Percentiles rank a stretch among this genome's conserved stretches.
Evolutionary conservation across 495 filamentous ascomycete species (phyloP).

Genomic region (Tuber calosporum): DNA sequence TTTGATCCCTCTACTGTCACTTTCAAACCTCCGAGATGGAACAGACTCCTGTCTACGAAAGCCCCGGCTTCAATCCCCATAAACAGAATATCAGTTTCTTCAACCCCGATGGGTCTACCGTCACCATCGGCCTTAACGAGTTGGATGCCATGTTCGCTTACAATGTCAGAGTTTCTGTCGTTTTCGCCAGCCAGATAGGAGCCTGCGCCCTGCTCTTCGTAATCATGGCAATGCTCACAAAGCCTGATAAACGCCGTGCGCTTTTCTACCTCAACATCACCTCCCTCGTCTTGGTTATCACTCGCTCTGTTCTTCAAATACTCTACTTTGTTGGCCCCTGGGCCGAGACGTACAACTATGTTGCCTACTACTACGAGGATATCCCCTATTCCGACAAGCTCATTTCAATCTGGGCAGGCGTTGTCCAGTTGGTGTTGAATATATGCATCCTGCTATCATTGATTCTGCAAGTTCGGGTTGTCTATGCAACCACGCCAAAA

Average conservation of each 20-base stretch:
- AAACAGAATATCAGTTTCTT: slow-evolving; percentile 54
- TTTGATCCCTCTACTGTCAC: neutral
- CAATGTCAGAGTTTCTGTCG: slow-evolving; percentile 54
- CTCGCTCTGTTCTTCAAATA: slow-evolving; percentile 54
- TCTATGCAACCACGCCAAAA: slow-evolving; percentile 48
- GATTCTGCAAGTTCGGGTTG: slow-evolving; percentile 63
- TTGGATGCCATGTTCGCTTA: slow-evolving; percentile 50
- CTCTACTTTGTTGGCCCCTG: slow-evolving; percentile 57
- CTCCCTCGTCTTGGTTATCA: slow-evolving; percentile 53
- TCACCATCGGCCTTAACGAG: slow-evolving; percentile 49
- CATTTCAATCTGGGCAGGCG: slow-evolving; percentile 49
- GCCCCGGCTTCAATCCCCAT: slow-evolving; percentile 50
- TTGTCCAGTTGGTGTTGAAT: slow-evolving; percentile 55
- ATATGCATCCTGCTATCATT: slow-evolving; percentile 59
- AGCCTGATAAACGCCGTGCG: slow-evolving; percentile 54
- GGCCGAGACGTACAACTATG: slow-evolving; percentile 51
- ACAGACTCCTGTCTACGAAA: slow-evolving; percentile 1
- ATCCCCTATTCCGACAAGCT: slow-evolving; percentile 48
- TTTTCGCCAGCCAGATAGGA: slow-evolving; percentile 66
- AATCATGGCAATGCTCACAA: slow-evolving; percentile 58
- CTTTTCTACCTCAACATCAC: slow-evolving; percentile 61
- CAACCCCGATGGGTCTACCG: slow-evolving; percentile 48
- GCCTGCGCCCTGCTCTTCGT: slow-evolving; percentile 62
- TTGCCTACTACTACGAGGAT: slow-evolving; percentile 50
- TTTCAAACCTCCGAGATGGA: neutral